Evolutionary conservation across 1,284 basidiomycete genomes (phyloP).

Genomic region (Sanguinoderma infundibulare): DNA sequence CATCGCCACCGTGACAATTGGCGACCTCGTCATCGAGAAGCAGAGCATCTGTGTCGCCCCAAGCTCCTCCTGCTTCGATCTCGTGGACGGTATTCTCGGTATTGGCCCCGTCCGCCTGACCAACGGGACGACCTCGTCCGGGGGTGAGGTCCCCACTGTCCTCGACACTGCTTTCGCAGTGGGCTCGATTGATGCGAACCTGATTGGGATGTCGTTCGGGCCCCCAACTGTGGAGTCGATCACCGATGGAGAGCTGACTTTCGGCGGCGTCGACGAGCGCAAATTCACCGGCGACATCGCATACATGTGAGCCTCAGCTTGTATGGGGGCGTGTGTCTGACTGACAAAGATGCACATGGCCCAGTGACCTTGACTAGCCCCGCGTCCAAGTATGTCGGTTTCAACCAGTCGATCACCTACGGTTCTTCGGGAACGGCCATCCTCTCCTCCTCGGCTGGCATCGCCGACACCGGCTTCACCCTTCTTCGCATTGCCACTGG

Average conservation of each 20-base stretch:
- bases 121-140: slow-evolving; percentile 15
- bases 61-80: slow-evolving; percentile 38
- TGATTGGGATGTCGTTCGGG: slow-evolving; percentile 54
- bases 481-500: slow-evolving; percentile 43
- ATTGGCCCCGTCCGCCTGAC: slow-evolving; percentile 55
- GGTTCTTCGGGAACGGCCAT: slow-evolving; percentile 28
- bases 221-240: slow-evolving; percentile 39
- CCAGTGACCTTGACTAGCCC: slow-evolving; percentile 51
- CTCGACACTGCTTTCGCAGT: slow-evolving; percentile 51
- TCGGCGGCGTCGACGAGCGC: slow-evolving; percentile 51
- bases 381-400: slow-evolving; percentile 53
- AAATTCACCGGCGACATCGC: neutral
- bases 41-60: slow-evolving; percentile 53
- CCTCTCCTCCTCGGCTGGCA: slow-evolving; percentile 29
- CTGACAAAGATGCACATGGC: slow-evolving; percentile 29
- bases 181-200: slow-evolving; percentile 32
- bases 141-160: slow-evolving; percentile 41
- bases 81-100: slow-evolving; percentile 57
- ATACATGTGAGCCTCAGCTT: neutral
- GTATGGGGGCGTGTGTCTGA: no score
- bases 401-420: slow-evolving; percentile 54
- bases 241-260: slow-evolving; percentile 39
- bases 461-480: slow-evolving; percentile 34
- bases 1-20: slow-evolving; percentile 45
- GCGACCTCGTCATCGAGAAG: slow-evolving; percentile 19